Percentiles rank a stretch among this genome's conserved stretches.
Conservation (phyloP, 2,329 filamentous ascomycete genomes). For the Pestalotiopsis sp. region DNA sequence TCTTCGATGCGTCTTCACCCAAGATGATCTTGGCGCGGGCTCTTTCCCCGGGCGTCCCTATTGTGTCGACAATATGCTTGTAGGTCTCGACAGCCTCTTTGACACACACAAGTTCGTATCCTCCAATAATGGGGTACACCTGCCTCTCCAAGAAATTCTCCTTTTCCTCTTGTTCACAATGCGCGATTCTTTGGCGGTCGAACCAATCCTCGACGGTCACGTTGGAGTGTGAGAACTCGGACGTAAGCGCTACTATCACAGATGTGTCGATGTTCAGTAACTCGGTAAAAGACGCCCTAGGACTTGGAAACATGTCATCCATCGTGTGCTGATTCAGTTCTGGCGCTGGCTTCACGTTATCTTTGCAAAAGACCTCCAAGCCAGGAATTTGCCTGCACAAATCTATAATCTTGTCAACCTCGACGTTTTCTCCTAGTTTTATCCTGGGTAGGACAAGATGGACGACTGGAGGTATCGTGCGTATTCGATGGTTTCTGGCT, state of each 20-base stretch:
- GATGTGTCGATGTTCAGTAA: slow-evolving; percentile 67
- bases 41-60: slow-evolving; percentile 65
- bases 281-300: slow-evolving; percentile 25
- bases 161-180: slow-evolving; percentile 66
- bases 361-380: slow-evolving; percentile 26
- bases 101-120: slow-evolving; percentile 66
- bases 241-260: slow-evolving; percentile 71
- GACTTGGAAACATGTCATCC: slow-evolving; percentile 30
- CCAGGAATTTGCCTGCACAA: slow-evolving; percentile 27
- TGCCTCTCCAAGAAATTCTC: slow-evolving; percentile 60
- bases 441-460: slow-evolving; percentile 32
- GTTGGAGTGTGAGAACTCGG: slow-evolving; percentile 67
- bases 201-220: slow-evolving; percentile 40
- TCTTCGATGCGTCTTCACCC: slow-evolving; percentile 29
- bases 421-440: slow-evolving; percentile 23
- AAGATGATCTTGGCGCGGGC: slow-evolving; percentile 62
- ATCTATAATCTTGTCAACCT: slow-evolving; percentile 29
- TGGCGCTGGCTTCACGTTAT: slow-evolving; percentile 19
- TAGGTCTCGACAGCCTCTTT: slow-evolving; percentile 67
- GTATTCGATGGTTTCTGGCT: slow-evolving; percentile 31
- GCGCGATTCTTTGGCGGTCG: slow-evolving; percentile 63
- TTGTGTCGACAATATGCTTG: slow-evolving; percentile 65
- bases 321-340: slow-evolving; percentile 26
- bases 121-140: slow-evolving; percentile 63
- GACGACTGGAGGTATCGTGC: slow-evolving; percentile 23